Evolutionary conservation across 1,284 basidiomycete species (phyloP).

Genomic region (Mycosarcoma mackinlayi): DNA sequence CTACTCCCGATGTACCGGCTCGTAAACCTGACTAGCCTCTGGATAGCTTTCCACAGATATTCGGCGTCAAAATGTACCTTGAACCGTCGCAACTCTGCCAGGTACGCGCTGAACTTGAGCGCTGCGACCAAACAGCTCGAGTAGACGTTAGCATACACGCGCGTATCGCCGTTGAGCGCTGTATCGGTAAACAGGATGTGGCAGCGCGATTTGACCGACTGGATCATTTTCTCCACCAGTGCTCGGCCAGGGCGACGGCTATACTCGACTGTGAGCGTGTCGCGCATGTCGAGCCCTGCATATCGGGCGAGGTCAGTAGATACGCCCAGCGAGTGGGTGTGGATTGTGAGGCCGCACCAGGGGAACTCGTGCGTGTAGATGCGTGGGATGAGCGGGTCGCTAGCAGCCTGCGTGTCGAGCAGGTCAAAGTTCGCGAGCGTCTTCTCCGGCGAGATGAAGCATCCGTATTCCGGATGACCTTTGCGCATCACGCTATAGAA

Average conservation of each 20-base stretch:
- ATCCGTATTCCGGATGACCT: constrained; percentile 85
- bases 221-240: constrained; percentile 61
- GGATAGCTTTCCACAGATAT: constrained; percentile 24
- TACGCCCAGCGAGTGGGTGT: constrained; percentile 50
- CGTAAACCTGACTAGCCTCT: constrained; percentile 35
- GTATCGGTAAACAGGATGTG: constrained; percentile 84
- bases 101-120: constrained; percentile 87
- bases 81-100: constrained; percentile 74
- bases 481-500: constrained; percentile 84
- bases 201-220: constrained; percentile 49
- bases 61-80: constrained; percentile 12
- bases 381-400: constrained; percentile 57
- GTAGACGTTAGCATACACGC: constrained; percentile 83
- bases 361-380: constrained; percentile 51
- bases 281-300: constrained; percentile 57
- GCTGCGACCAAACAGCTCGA: constrained; percentile 85
- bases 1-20: constrained; percentile 29
- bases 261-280: constrained; percentile 67
- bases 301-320: constrained; percentile 56
- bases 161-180: constrained; percentile 75
- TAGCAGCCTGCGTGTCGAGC: constrained; percentile 73
- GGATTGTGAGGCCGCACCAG: constrained; percentile 64
- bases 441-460: constrained; percentile 87
- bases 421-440: constrained; percentile 84
- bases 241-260: constrained; percentile 56